phyloP scores from a whole-genome alignment of 306 rosid genomes.

The Sicyos baderoa region DNA sequence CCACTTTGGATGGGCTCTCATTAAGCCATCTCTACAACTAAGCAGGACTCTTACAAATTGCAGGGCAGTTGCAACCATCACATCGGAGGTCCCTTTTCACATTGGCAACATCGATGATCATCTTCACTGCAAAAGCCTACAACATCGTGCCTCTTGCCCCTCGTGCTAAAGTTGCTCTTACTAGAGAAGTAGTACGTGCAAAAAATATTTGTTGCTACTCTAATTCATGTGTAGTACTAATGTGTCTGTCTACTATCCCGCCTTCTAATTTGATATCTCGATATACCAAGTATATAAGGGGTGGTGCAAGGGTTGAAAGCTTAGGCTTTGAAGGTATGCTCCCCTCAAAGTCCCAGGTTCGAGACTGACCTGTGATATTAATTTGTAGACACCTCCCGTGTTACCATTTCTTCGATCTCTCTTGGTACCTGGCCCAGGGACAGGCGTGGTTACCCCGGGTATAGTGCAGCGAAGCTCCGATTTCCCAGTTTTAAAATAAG shows the following conservation, averaged over 20 bases:
- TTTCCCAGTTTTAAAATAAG: too few relatives aligned
- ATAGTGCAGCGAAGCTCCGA: too few relatives aligned
- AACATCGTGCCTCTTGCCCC: constrained; percentile 43
- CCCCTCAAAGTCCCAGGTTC: too few relatives aligned
- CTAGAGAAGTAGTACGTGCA: constrained; percentile 39
- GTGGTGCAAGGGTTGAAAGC: too few relatives aligned
- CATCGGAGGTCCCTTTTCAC: constrained; percentile 67
- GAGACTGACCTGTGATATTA: too few relatives aligned
- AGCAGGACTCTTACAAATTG: constrained; percentile 21
- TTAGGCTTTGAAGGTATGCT: too few relatives aligned
- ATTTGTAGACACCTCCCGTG: too few relatives aligned
- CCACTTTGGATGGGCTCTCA: not conserved
- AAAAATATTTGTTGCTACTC: constrained; percentile 1
- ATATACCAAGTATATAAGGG: not conserved
- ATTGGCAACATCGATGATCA: constrained; percentile 66
- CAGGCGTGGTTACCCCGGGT: too few relatives aligned
- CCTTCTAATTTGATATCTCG: not conserved
- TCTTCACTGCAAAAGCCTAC: constrained; percentile 65
- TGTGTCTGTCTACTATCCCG: not conserved
- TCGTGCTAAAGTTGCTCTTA: constrained; percentile 52
- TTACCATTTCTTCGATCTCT: too few relatives aligned
- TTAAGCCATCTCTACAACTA: constrained; percentile 19
- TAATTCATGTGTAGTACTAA: not conserved
- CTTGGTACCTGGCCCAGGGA: too few relatives aligned
- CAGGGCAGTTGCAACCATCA: constrained; percentile 62